These are phyloP conservation scores for Sclerotinia spermophila DNA, from an alignment of 2,329 filamentous ascomycete genomes.

Conservation along the genomic window DNA sequence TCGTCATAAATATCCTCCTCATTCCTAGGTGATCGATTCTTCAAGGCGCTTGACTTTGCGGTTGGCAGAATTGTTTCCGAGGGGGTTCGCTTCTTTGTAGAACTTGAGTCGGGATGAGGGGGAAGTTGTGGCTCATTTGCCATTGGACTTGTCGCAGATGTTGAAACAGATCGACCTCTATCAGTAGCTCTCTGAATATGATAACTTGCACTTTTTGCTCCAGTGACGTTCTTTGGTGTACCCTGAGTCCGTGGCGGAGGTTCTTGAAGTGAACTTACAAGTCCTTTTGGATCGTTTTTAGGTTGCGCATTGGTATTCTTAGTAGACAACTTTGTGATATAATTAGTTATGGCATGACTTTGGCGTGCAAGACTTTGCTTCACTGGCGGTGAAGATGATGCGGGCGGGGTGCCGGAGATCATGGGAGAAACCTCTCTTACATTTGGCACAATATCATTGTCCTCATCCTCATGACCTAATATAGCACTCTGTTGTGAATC, in stretches of 20 bases:
- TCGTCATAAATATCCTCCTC: constrained; percentile 32
- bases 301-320: constrained; percentile 14
- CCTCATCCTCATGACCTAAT: constrained; percentile 16
- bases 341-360: constrained; percentile 25
- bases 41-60: not conserved
- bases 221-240: constrained; percentile 9
- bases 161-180: constrained; percentile 31
- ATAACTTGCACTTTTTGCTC: constrained; percentile 30
- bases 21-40: not conserved
- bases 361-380: constrained; percentile 9
- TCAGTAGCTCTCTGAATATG: constrained; percentile 31
- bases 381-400: constrained; percentile 25
- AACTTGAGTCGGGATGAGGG: constrained; percentile 10
- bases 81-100: constrained; percentile 19
- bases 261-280: constrained; percentile 22
- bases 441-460: constrained; percentile 20
- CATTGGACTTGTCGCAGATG: constrained; percentile 32
- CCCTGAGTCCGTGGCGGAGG: constrained; percentile 15
- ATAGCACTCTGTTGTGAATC: constrained; percentile 30
- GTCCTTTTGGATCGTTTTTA: constrained; percentile 3
- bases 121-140: constrained; percentile 24
- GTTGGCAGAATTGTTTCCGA: constrained; percentile 9
- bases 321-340: constrained; percentile 22
- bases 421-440: constrained; percentile 28
- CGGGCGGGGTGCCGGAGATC: constrained; percentile 27